These are phyloP conservation scores for Aspergillus sp. DNA, from an alignment of 2,329 filamentous ascomycete species.

Conservation along the genomic window DNA sequence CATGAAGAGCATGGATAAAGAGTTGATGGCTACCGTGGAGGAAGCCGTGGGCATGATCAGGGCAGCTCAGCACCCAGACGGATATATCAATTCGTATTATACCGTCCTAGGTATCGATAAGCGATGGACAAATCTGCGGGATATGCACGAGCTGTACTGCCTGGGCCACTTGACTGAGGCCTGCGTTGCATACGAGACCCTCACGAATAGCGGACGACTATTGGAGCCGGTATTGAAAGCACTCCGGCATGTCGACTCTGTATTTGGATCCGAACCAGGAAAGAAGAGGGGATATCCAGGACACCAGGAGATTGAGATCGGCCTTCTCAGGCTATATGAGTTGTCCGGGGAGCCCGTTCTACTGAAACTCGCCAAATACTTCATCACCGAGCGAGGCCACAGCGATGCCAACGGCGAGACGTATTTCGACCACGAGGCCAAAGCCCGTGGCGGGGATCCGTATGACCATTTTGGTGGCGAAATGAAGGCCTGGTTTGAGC, in stretches of 20 bases:
- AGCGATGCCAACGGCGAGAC: constrained; percentile 48
- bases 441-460: constrained; percentile 41
- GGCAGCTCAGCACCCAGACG: constrained; percentile 58
- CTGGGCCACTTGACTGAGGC: constrained; percentile 62
- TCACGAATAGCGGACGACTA: constrained; percentile 54
- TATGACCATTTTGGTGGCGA: constrained; percentile 9
- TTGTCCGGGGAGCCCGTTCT: constrained; percentile 40
- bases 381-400: constrained; percentile 60
- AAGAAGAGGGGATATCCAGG: constrained; percentile 62
- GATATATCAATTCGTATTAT: constrained; percentile 65
- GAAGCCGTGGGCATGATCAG: constrained; percentile 61
- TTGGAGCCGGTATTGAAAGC: constrained; percentile 57
- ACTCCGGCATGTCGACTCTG: constrained; percentile 51
- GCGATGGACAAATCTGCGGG: constrained; percentile 59
- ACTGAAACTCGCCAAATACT: constrained; percentile 47
- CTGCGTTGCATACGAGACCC: constrained; percentile 56
- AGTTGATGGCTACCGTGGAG: constrained; percentile 52
- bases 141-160: constrained; percentile 61
- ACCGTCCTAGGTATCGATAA: constrained; percentile 58
- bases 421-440: constrained; percentile 57
- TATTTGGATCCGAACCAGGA: constrained; percentile 52
- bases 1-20: constrained; percentile 43
- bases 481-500: constrained; percentile 10
- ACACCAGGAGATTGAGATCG: constrained; percentile 57
- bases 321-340: constrained; percentile 48